These are phyloP conservation scores for Spathaspora hagerdaliae DNA, from an alignment of 805 yeast species.

Conservation along the genomic window DNA sequence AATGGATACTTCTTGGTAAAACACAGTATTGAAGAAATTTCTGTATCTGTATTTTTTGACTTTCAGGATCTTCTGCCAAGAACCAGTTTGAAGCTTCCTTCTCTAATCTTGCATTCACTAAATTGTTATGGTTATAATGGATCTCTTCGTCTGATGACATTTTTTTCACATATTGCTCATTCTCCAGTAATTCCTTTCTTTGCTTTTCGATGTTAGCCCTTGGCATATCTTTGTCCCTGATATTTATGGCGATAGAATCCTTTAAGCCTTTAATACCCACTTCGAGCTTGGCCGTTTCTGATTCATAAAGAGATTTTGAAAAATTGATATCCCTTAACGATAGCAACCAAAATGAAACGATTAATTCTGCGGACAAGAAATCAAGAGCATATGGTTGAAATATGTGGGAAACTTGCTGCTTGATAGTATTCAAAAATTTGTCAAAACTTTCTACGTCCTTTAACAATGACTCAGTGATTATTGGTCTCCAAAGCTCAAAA, in stretches of 20 bases:
- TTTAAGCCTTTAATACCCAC: constrained; percentile 30
- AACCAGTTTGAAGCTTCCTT: constrained; percentile 40
- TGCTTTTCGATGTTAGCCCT: constrained; percentile 18
- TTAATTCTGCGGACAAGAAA: constrained; percentile 40
- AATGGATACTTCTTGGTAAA: constrained; percentile 71
- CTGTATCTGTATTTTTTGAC: constrained; percentile 5
- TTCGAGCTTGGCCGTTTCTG: constrained; percentile 39
- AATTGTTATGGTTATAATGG: constrained; percentile 42
- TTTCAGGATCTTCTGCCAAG: constrained; percentile 6
- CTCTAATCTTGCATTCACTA: constrained; percentile 22
- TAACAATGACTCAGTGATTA: constrained; percentile 20
- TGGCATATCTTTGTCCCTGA: constrained; percentile 21
- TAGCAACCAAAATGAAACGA: constrained; percentile 67
- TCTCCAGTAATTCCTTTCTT: constrained; percentile 18
- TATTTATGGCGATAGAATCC: constrained; percentile 27
- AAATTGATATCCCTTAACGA: constrained; percentile 67
- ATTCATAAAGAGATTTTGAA: constrained; percentile 46
- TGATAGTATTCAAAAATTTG: constrained; percentile 7
- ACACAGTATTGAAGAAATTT: constrained; percentile 60
- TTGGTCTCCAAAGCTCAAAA: constrained; percentile 72
- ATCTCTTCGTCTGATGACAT: constrained; percentile 38
- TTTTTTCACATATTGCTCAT: constrained; percentile 19
- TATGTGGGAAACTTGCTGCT: constrained; percentile 8
- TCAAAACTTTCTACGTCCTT: constrained; percentile 7
- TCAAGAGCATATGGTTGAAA: constrained; percentile 16